phyloP scores from a whole-genome alignment of 2,329 filamentous ascomycete genomes.

The Fusarium zealandicum region DNA sequence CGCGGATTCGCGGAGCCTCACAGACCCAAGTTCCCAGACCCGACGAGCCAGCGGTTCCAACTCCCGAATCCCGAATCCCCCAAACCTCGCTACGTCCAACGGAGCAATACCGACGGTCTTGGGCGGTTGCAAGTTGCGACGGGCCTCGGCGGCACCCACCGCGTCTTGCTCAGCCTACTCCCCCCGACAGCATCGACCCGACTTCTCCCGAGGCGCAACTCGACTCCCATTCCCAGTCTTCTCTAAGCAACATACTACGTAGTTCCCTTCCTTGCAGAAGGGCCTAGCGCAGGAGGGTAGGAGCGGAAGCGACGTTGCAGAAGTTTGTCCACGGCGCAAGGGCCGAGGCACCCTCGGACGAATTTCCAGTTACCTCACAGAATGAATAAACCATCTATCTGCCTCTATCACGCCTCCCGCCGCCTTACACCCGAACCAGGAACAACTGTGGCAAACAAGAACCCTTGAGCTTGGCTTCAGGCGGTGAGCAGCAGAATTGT shows the following conservation, averaged over 20 bases:
- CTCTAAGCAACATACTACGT: conserved; percentile 22
- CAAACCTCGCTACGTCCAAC: conserved; percentile 13
- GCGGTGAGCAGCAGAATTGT: conserved; percentile 31
- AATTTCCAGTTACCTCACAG: conserved; percentile 35
- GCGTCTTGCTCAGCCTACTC: conserved; percentile 12
- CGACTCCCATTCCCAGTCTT: conserved; percentile 18
- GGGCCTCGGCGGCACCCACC: conserved; percentile 17
- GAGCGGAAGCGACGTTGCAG: conserved; percentile 33
- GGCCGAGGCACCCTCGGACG: conserved; percentile 11
- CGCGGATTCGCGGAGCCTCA: conserved; percentile 34
- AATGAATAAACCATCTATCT: conserved; percentile 32
- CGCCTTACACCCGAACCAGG: conserved; percentile 6
- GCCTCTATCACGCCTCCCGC: not conserved
- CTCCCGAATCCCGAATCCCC: conserved; percentile 31
- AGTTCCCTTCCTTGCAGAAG: conserved; percentile 24
- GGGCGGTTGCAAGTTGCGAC: conserved; percentile 20
- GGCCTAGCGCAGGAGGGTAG: conserved; percentile 23
- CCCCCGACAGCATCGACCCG: conserved; percentile 29
- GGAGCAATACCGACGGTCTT: conserved; percentile 23
- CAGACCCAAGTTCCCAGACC: conserved; percentile 8
- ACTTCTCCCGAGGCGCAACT: conserved; percentile 29
- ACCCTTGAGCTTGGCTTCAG: conserved; percentile 11
- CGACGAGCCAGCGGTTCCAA: conserved; percentile 6
- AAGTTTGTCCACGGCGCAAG: conserved; percentile 24
- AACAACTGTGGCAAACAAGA: not conserved